Evolutionary conservation across 371 early-diverging fungal genomes (phyloP).

Genomic region (Mortierella sp.): DNA sequence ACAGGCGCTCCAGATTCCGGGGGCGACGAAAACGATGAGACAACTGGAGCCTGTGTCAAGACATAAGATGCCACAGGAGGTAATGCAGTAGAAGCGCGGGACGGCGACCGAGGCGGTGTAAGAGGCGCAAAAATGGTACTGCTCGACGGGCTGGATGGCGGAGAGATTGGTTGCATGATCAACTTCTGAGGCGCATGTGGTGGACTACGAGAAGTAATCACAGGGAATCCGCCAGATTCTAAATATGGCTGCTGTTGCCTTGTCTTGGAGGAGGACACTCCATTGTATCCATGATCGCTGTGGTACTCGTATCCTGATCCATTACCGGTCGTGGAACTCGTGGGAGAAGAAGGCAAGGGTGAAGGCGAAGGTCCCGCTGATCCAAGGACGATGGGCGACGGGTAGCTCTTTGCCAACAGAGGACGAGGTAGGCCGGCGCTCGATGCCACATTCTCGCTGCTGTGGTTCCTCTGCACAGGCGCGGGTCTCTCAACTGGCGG

Average conservation of each 20-base stretch:
- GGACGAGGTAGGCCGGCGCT: not conserved
- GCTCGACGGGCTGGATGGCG: not conserved
- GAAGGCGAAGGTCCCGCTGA: not conserved
- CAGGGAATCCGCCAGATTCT: not conserved
- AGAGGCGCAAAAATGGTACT: not conserved
- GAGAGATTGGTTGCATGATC: not conserved
- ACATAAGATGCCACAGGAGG: not conserved
- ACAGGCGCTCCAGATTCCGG: not conserved
- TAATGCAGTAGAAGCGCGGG: not conserved
- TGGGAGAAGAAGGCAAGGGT: not conserved
- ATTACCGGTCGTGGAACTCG: not conserved
- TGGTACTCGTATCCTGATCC: not conserved
- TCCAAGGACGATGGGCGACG: conserved; percentile 9
- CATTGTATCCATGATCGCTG: not conserved
- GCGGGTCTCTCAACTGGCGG: not conserved
- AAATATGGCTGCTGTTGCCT: not conserved
- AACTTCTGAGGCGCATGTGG: conserved; percentile 25
- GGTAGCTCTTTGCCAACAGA: not conserved
- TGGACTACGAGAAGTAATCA: not conserved
- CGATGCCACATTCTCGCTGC: not conserved
- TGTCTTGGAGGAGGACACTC: no score
- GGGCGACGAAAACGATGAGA: not conserved
- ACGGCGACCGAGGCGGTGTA: conserved; percentile 9
- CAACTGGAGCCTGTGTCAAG: not conserved
- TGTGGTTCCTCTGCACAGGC: not conserved